Evolutionary conservation across 2,329 filamentous ascomycete species (phyloP).

Genomic region (Phialophora chinensis): DNA sequence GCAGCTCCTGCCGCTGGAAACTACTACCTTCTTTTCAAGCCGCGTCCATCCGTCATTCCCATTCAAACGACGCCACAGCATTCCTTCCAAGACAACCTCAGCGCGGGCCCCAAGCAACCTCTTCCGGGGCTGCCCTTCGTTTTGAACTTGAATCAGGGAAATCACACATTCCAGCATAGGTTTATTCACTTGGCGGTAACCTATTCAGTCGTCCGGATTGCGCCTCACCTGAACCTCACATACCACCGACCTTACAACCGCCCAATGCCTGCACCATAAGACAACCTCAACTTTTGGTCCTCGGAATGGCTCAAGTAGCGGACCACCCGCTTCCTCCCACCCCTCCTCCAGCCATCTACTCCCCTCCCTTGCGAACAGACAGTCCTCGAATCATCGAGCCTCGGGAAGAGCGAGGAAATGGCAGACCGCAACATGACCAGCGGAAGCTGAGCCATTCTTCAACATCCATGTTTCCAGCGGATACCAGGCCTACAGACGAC

Average conservation of each 20-base stretch:
- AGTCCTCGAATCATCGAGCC: conserved; percentile 35
- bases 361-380: conserved; percentile 44
- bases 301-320: conserved; percentile 34
- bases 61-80: conserved; percentile 28
- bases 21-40: conserved; percentile 1
- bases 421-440: conserved; percentile 5
- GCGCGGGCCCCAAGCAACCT: conserved; percentile 12
- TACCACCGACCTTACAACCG: conserved; percentile 12
- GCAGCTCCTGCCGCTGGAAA: not conserved
- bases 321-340: conserved; percentile 42
- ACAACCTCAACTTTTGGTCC: not conserved
- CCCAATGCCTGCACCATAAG: conserved; percentile 24
- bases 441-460: conserved; percentile 23
- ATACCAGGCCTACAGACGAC: conserved; percentile 11
- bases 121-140: conserved; percentile 9
- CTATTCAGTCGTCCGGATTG: conserved; percentile 13
- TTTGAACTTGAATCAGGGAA: conserved; percentile 10
- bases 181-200: conserved; percentile 3
- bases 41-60: not conserved
- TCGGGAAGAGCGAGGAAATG: conserved; percentile 26
- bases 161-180: conserved; percentile 25
- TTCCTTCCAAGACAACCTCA: conserved; percentile 27
- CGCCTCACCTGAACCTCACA: conserved; percentile 1
- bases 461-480: conserved; percentile 28
- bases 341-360: conserved; percentile 53